Conservation (phyloP, 2,329 filamentous ascomycete genomes). For the Fusarium lyarnte region DNA sequence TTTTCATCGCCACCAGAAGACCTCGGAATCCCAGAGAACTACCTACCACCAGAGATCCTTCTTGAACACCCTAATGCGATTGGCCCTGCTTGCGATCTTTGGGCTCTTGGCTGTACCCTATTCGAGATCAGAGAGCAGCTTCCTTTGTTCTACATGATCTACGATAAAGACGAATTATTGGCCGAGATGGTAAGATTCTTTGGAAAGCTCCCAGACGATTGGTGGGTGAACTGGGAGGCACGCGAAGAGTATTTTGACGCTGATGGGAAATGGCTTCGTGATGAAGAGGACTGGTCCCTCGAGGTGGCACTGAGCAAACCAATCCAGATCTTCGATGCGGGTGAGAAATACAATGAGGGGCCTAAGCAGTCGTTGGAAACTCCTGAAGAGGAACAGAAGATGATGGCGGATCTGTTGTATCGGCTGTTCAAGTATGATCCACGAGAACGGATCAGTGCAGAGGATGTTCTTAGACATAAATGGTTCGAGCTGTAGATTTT, state of each 20-base stretch:
- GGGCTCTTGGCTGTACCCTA: slow-evolving; percentile 48
- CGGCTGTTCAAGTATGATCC: slow-evolving; percentile 36
- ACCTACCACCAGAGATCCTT: slow-evolving; percentile 44
- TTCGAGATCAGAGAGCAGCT: slow-evolving; percentile 47
- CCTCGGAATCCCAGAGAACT: slow-evolving; percentile 43
- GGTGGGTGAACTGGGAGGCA: slow-evolving; percentile 45
- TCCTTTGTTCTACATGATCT: slow-evolving; percentile 43
- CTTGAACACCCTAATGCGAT: slow-evolving; percentile 29
- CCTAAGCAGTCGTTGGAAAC: not conserved
- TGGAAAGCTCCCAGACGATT: slow-evolving; percentile 45
- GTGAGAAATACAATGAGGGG: not conserved
- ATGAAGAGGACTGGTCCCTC: not conserved
- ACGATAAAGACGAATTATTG: slow-evolving; percentile 44
- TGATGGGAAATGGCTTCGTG: slow-evolving; percentile 8
- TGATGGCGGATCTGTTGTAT: slow-evolving; percentile 40
- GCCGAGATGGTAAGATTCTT: slow-evolving; percentile 43
- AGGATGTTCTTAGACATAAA: slow-evolving; percentile 31
- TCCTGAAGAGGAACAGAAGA: slow-evolving; percentile 26
- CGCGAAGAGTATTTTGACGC: slow-evolving; percentile 38
- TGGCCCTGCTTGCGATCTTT: slow-evolving; percentile 42
- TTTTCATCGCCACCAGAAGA: slow-evolving; percentile 25
- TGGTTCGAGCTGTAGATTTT: slow-evolving; percentile 31
- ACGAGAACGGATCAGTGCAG: slow-evolving; percentile 16
- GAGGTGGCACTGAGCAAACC: slow-evolving; percentile 10
- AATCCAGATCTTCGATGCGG: not conserved